Percentiles rank a stretch among this genome's conserved stretches.
Conservation (phyloP, 805 yeast species). For the Candida saitoana region DNA sequence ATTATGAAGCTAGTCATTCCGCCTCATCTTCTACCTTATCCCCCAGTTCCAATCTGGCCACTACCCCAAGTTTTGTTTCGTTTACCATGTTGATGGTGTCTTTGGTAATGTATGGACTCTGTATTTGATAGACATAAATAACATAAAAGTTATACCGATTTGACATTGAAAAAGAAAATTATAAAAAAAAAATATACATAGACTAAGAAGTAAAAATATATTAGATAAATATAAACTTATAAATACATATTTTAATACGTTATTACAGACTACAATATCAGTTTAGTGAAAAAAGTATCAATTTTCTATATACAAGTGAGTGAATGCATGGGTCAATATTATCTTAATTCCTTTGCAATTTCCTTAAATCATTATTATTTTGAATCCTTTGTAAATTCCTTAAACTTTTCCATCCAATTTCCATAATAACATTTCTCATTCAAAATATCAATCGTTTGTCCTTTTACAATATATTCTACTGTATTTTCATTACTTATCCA, state of each 20-base stretch:
- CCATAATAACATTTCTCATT: slow-evolving; percentile 34
- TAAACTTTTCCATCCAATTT: slow-evolving; percentile 33
- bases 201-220: too few species aligned
- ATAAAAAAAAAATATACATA: too few species aligned
- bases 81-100: slow-evolving; percentile 12
- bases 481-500: slow-evolving; percentile 35
- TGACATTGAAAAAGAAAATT: too few species aligned
- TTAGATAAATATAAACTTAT: too few species aligned
- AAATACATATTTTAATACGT: too few species aligned
- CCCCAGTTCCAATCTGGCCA: neutral
- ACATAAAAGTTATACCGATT: too few species aligned
- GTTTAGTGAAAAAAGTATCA: too few species aligned
- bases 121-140: too few species aligned
- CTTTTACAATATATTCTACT: slow-evolving; percentile 31
- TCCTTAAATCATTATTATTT: too few species aligned
- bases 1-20: neutral
- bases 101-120: slow-evolving; percentile 17
- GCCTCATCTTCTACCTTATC: neutral
- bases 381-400: slow-evolving; percentile 6
- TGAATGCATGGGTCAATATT: neutral
- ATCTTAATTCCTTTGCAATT: neutral
- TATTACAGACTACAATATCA: too few species aligned
- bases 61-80: neutral
- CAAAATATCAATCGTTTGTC: slow-evolving; percentile 28
- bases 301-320: neutral